These are phyloP conservation scores for Apostasia ramifera DNA, from an alignment of 106 monocot species.

Conservation along the genomic window DNA sequence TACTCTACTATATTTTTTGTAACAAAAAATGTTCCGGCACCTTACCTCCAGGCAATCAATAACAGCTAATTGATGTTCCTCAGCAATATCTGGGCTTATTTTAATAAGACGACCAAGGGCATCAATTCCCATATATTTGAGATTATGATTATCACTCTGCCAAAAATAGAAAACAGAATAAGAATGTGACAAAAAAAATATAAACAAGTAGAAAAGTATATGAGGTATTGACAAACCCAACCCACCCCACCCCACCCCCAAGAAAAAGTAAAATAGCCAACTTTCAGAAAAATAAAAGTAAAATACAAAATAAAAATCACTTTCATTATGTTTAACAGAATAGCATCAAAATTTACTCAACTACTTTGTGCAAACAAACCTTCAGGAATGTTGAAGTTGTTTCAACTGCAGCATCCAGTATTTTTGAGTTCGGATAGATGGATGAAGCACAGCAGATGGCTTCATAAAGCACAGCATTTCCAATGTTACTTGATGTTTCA, in stretches of 20 bases:
- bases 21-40: not conserved
- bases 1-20: not conserved
- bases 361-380: constrained; percentile 35
- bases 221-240: not conserved
- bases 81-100: constrained; percentile 95
- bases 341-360: not conserved
- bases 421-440: constrained; percentile 74
- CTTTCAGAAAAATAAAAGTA: not conserved
- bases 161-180: not conserved
- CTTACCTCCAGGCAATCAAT: constrained; percentile 99
- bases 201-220: not conserved
- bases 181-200: not conserved
- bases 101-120: constrained; percentile 90
- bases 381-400: constrained; percentile 96
- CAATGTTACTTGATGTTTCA: constrained; percentile 89
- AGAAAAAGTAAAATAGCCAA: not conserved
- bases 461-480: constrained; percentile 93
- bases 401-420: constrained; percentile 76
- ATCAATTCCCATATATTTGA: constrained; percentile 99
- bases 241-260: no score
- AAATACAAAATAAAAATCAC: not conserved
- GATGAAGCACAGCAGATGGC: constrained; percentile 96
- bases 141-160: constrained; percentile 95
- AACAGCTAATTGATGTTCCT: constrained; percentile 94
- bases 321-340: not conserved